phyloP scores from a whole-genome alignment of 208 protist species.

The Leishmania arabica region DNA sequence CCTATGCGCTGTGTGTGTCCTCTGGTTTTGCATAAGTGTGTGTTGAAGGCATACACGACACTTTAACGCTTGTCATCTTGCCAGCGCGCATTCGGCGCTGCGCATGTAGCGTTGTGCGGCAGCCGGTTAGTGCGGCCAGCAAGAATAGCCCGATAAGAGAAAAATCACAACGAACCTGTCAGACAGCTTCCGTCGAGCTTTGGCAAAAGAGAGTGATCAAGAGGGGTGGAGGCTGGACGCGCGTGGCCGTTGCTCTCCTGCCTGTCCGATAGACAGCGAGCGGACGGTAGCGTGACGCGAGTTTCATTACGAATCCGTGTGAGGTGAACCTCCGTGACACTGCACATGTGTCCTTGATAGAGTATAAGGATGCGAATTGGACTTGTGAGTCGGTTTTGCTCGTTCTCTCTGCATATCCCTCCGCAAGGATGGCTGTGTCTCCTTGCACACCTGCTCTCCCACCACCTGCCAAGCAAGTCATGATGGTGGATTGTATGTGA shows the following conservation, averaged over 20 bases:
- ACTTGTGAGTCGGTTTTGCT: background rate
- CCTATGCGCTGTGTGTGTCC: background rate
- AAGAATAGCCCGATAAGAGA: background rate
- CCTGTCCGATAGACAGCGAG: background rate
- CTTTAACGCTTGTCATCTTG: background rate
- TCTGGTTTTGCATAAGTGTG: background rate
- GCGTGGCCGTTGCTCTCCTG: background rate
- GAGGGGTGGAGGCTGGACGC: background rate
- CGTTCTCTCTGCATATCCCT: background rate
- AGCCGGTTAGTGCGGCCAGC: too few relatives aligned
- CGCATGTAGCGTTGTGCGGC: background rate
- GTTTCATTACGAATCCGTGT: background rate
- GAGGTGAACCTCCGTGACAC: background rate
- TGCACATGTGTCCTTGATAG: background rate
- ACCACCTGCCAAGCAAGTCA: background rate
- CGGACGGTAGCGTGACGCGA: background rate
- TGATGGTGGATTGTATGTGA: background rate
- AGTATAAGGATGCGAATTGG: background rate
- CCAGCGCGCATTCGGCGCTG: background rate
- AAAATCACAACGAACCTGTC: background rate
- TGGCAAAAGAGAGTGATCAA: too few relatives aligned
- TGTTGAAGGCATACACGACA: background rate
- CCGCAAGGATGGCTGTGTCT: background rate
- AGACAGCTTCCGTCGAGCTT: background rate
- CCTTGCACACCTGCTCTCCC: too few relatives aligned